Evolutionary conservation across 495 filamentous ascomycete species (phyloP), one percentile per base, ranked within the genome.

Genomic region (Aspergillus homomorphus): DNA sequence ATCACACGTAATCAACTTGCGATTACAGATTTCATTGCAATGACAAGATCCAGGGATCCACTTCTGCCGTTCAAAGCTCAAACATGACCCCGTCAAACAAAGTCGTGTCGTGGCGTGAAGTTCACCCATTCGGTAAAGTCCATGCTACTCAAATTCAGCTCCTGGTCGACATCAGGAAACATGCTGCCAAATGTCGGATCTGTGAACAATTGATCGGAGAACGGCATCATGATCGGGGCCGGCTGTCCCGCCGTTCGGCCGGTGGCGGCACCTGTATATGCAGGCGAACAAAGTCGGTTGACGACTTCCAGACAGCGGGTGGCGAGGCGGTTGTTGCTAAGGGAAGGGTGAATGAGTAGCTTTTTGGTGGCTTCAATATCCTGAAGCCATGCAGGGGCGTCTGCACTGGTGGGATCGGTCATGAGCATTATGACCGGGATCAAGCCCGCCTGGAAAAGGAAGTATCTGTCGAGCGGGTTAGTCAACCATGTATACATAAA

Each of bases 381-480:
- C 45, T 76, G 71, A 18, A 77, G 65, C 79, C 79, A 81, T 38
- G 61, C 60, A 7, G 69, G 62, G 10, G 77, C 76, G 20, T 76
- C 73, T 15, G 75, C 66, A 44, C 71, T 76, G 15, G 70, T 70
- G 0, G 79, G 74, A 43, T 79, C 75, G 12, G 73, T 81, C 70
- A 77, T 78, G 20, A 82, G 67, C 46, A 78, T 74, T 45, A 82
- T 75, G 43, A 77, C 69, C 1, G 80, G 80, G 30, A 82, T 81
- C 0, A 82, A 57, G 14, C 69, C 77, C 18, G 80, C 79, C 68
- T 82, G 80, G 67, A 82, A 82, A 19, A 82, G 74, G 62, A 82
- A 82, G 59, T 82, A 80, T 8, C 74, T 77, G 51, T 46, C 33
- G 0, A n/a, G 46, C 44, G 20, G 14, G 19, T 45, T 16, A 42